Percentiles rank a stretch among this genome's conserved stretches.
These are phyloP conservation scores for Geopyxis carbonaria DNA, from an alignment of 495 filamentous ascomycete species.

Conservation along the genomic window DNA sequence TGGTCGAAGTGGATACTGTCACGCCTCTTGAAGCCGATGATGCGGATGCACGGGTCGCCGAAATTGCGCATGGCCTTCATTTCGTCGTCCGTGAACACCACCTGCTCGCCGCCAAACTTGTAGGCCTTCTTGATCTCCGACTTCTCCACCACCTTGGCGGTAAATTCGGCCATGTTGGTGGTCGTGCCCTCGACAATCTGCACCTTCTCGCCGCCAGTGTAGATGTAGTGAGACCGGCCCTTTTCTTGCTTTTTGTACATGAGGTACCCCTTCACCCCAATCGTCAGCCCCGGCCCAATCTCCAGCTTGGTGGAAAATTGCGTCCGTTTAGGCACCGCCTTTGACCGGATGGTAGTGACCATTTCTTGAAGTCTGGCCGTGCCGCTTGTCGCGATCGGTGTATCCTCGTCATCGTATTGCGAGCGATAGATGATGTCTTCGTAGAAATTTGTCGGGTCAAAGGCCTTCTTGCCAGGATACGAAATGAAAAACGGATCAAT, in stretches of 20 bases:
- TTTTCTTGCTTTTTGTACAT: constrained; percentile 68
- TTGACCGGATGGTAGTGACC: constrained; percentile 78
- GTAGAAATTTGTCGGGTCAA: constrained; percentile 79
- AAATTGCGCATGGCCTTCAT: constrained; percentile 57
- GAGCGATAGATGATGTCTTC: constrained; percentile 73
- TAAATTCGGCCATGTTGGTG: constrained; percentile 55
- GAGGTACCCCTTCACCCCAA: constrained; percentile 85
- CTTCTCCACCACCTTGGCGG: constrained; percentile 57
- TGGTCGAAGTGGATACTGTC: constrained; percentile 68
- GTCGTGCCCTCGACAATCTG: constrained; percentile 63
- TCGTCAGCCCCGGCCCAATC: constrained; percentile 64
- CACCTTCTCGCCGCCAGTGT: constrained; percentile 61
- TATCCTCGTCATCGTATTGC: constrained; percentile 34
- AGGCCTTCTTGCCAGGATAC: constrained; percentile 43
- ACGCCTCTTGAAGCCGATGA: constrained; percentile 85
- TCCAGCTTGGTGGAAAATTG: constrained; percentile 77
- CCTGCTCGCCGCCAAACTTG: constrained; percentile 83
- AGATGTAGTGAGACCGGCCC: constrained; percentile 67
- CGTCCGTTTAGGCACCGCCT: constrained; percentile 69
- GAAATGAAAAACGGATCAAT: constrained; percentile 94
- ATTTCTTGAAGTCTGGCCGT: constrained; percentile 66
- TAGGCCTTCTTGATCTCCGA: constrained; percentile 77
- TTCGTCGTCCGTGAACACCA: constrained; percentile 73
- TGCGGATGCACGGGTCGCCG: constrained; percentile 63
- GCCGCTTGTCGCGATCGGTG: constrained; percentile 36